Conservation (phyloP, 768 basidiomycete species). For the Rhizopogon vesiculosus region DNA sequence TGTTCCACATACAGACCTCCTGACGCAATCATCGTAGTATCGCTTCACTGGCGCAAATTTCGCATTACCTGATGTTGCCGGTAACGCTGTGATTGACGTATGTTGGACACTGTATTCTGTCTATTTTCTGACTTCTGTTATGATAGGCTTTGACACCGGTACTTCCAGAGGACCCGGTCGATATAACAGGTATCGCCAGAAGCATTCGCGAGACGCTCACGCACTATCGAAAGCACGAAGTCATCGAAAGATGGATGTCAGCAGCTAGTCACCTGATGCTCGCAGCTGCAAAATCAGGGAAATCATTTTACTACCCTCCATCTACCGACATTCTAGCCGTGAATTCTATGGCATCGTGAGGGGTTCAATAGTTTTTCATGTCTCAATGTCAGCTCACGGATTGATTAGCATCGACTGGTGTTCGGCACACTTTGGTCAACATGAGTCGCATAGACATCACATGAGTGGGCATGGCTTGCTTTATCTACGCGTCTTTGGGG, state of each 20-base stretch:
- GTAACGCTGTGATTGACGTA: conserved; percentile 20
- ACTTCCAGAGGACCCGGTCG: conserved; percentile 6
- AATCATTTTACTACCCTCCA: conserved; percentile 7
- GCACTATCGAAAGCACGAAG: conserved; percentile 10
- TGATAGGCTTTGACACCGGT: conserved; percentile 8
- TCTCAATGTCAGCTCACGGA: neutral
- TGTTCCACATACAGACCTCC: neutral
- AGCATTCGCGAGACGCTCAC: conserved; percentile 12
- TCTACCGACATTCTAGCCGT: conserved; percentile 7
- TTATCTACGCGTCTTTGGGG: conserved; percentile 19
- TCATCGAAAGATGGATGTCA: conserved; percentile 14
- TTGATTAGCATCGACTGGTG: conserved; percentile 16
- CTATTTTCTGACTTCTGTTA: neutral
- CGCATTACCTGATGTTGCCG: conserved; percentile 10
- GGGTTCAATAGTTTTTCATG: neutral
- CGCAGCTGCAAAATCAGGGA: conserved; percentile 9
- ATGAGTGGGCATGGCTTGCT: conserved; percentile 8
- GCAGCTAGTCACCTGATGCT: conserved; percentile 16
- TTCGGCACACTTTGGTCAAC: conserved; percentile 16
- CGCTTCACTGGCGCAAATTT: conserved; percentile 14
- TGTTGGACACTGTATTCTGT: neutral
- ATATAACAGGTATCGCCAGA: conserved; percentile 13
- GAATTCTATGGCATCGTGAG: conserved; percentile 20
- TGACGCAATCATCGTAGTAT: conserved; percentile 9
- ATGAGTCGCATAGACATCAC: conserved; percentile 11